These are phyloP conservation scores for Globisporangium cederbergense DNA, from an alignment of 352 stramenopile species.

Conservation along the genomic window DNA sequence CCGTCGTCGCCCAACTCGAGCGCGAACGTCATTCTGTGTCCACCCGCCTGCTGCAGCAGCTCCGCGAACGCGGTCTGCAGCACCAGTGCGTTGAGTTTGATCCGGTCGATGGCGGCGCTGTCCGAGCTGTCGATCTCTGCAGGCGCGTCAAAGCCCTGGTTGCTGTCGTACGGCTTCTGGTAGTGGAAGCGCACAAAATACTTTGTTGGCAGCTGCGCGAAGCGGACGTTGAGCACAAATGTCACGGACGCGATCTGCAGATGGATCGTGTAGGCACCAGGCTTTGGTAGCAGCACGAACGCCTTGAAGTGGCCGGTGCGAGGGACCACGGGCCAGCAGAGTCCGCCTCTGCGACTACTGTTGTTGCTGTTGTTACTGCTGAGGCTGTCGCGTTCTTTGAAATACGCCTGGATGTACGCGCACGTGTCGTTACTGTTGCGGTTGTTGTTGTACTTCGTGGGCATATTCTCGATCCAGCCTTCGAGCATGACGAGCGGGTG, in stretches of 20 bases:
- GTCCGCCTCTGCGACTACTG: not conserved
- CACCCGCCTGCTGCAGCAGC: slow-evolving; percentile 38
- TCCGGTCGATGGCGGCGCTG: slow-evolving; percentile 39
- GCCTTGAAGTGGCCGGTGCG: slow-evolving; percentile 52
- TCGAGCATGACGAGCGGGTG: slow-evolving; percentile 55
- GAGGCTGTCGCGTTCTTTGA: not conserved
- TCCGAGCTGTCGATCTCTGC: slow-evolving; percentile 51
- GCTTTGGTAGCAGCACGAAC: slow-evolving; percentile 48
- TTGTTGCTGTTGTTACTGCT: not conserved
- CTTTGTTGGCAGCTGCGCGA: slow-evolving; percentile 22
- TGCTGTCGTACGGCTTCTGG: slow-evolving; percentile 45
- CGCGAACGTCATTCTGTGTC: slow-evolving; percentile 42
- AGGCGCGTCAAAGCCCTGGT: slow-evolving; percentile 57
- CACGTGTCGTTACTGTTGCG: slow-evolving; percentile 32
- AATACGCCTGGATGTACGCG: slow-evolving; percentile 13
- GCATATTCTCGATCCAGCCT: slow-evolving; percentile 27
- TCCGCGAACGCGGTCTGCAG: slow-evolving; percentile 60
- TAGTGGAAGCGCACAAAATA: slow-evolving; percentile 68
- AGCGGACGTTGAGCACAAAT: slow-evolving; percentile 35
- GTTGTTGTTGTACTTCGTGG: slow-evolving; percentile 1
- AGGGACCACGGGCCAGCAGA: slow-evolving; percentile 46
- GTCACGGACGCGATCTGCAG: slow-evolving; percentile 17
- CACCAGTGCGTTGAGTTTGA: slow-evolving; percentile 53
- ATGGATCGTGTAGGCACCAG: slow-evolving; percentile 32
- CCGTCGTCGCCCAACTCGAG: slow-evolving; percentile 52